Base-by-base conservation (phyloP, 768 basidiomycete genomes). In the Neoboletus brunneissimus region DNA sequence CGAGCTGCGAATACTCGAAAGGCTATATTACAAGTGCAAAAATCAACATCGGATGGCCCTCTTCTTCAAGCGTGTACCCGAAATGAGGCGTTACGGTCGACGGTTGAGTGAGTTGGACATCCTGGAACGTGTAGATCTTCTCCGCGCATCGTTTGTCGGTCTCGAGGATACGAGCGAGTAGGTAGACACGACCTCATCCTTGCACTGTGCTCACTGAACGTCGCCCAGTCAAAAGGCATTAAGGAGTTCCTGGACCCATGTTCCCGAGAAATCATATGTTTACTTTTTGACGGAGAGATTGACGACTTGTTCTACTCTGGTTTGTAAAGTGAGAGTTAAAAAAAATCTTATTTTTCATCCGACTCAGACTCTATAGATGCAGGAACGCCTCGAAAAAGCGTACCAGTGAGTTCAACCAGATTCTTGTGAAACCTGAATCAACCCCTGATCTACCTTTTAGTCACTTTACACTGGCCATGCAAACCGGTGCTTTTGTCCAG, bases 1-100 rank as follows among this genome's bases (percentile, higher is more conserved):
- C 48, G 67, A 68, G 62, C 67, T 82, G 6, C 79, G 79, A 50
- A 69, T 88, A 20, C 74, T 91, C 35, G 82, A 86, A 61, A 77
- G 86, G 57, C 67, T 91, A 2, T 86, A 85, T 67, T 91, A 92
- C 73, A 89, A 89, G 62, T 84, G 83, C 59, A 89, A 87, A 65
- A 92, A 91, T 61, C 90, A 93, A 77, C 71, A 71, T 45, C 65
- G 69, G 42, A 54, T 43, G 48, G 61, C 70, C 29, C 58, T 90
- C 12, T 90, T 89, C 68, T 91, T 88, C 87, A 64, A 62, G 44
- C 82, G 82, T 31, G 74, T 87, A 16, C 63, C 67, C 11, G 91
- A 91, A 64, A 75, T 86, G 20, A 77, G 86, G 58, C 78, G 83
- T 51, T 82, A 59, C 31, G 64, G 64, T 48, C 62, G 20, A 43